Base-by-base conservation (phyloP, 2,329 filamentous ascomycete genomes). In the Ramularia endophylla region DNA sequence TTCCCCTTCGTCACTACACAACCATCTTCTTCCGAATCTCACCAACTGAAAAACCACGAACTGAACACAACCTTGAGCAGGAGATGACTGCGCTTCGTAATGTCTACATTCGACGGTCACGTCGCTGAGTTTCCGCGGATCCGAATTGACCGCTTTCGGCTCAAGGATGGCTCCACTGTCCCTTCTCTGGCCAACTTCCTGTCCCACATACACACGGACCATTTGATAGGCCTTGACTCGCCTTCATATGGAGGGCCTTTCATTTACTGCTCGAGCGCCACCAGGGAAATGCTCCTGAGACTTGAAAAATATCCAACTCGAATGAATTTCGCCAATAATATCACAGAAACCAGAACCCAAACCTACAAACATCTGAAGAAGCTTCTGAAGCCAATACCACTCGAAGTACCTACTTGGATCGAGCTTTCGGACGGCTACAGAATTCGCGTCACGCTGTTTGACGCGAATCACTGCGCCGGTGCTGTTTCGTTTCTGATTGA, bases 401-500 rank as follows among this genome's bases (percentile, higher is more conserved):
- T 95, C 7, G 82, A 92, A 36, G 87, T 87, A 0, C 86, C 87
- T 0, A 89, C 82, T 0, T 65, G 68, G 3, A 77, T 97, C 34
- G 86, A 94, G 55, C 71, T 95, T 2, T 72, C 71, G 1, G 85
- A 82, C 0, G 77, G 77, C 1, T 74, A 75, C 34, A 68, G 66
- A n/a, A 79, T 95, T 17, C 79, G 81, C 34, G 86, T 94, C 13
- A 95, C 88, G 0, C 70, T 95, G 0, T 77, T 95, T 38, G 84
- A 95, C 66, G 88, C 90, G 1, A 95, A 97, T 54, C 90, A 95
- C 59, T 97, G 90, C 55, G 76, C 83, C 0, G 89, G 90, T 0
- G 81, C 87, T 13, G 87, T 92, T 13, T 94, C 95, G 87, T 95
- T 95, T 58, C 69, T 95, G 13, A 83, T 95, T 19, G 86, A 95